Evolutionary conservation across 345 rosid genomes (phyloP).

Genomic region (Raphanus sativus): DNA sequence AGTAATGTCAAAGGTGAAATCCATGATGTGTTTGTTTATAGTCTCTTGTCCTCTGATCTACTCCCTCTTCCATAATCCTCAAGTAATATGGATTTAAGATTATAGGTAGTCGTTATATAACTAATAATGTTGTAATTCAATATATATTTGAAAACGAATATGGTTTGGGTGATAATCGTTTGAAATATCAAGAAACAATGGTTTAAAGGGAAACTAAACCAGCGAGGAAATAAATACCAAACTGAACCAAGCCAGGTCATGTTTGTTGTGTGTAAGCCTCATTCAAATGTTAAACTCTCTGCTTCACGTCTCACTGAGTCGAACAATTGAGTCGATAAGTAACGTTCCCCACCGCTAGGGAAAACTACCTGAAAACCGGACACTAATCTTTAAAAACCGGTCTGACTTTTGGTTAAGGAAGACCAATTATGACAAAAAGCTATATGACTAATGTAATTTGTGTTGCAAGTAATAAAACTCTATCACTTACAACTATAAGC

Average conservation of each 20-base stretch:
- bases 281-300: constrained; percentile 49
- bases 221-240: not conserved
- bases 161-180: not conserved
- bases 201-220: not conserved
- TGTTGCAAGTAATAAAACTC: not conserved
- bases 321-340: constrained; percentile 53
- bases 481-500: constrained; percentile 59
- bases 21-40: constrained; percentile 36
- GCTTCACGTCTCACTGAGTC: constrained; percentile 55
- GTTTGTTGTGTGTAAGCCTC: not conserved
- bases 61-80: constrained; percentile 4
- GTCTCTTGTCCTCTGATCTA: constrained; percentile 39
- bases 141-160: not conserved
- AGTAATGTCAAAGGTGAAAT: constrained; percentile 38
- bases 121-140: not conserved
- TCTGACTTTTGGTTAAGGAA: not conserved
- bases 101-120: not conserved
- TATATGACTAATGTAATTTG: not conserved
- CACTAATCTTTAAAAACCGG: not conserved
- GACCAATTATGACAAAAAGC: not conserved
- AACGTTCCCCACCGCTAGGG: constrained; percentile 81
- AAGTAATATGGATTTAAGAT: not conserved
- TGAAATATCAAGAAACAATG: not conserved
- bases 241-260: not conserved
- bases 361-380: constrained; percentile 44